Conservation (phyloP, 2,329 filamentous ascomycete genomes). For the Trichoderma sp. region DNA sequence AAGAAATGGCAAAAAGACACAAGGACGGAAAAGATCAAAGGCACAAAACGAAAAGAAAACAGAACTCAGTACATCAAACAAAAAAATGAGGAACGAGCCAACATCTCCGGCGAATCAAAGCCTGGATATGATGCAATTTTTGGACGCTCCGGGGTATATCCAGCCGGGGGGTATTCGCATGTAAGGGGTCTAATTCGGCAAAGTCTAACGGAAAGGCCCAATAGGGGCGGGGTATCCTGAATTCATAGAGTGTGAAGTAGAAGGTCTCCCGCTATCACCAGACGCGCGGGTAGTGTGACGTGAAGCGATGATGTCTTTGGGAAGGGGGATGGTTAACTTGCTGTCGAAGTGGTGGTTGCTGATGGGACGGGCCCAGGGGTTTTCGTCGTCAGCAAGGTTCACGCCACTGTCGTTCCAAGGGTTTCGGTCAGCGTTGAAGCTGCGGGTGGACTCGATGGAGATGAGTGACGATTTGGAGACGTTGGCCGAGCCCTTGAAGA, state of each 20-base stretch:
- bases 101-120: constrained; percentile 28
- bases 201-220: constrained; percentile 83
- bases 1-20: constrained; percentile 19
- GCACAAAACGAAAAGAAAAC: constrained; percentile 20
- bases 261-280: constrained; percentile 86
- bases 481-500: constrained; percentile 91
- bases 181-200: constrained; percentile 43
- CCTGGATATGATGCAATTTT: constrained; percentile 39
- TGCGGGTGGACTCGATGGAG: constrained; percentile 92
- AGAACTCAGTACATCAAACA: not conserved
- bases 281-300: constrained; percentile 80
- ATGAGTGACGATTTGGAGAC: constrained; percentile 94
- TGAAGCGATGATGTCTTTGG: constrained; percentile 76
- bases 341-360: constrained; percentile 63
- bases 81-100: constrained; percentile 16
- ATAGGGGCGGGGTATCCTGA: constrained; percentile 94
- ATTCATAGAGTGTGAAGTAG: constrained; percentile 90
- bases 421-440: constrained; percentile 85
- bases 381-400: constrained; percentile 86
- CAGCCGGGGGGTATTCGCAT: constrained; percentile 59
- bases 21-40: constrained; percentile 23
- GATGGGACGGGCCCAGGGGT: constrained; percentile 62
- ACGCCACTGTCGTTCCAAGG: constrained; percentile 98
- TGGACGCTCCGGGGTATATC: constrained; percentile 63
- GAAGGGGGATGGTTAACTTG: constrained; percentile 63